Base-by-base conservation (phyloP, 2,329 filamentous ascomycete species). In the Colletotrichum tanaceti region DNA sequence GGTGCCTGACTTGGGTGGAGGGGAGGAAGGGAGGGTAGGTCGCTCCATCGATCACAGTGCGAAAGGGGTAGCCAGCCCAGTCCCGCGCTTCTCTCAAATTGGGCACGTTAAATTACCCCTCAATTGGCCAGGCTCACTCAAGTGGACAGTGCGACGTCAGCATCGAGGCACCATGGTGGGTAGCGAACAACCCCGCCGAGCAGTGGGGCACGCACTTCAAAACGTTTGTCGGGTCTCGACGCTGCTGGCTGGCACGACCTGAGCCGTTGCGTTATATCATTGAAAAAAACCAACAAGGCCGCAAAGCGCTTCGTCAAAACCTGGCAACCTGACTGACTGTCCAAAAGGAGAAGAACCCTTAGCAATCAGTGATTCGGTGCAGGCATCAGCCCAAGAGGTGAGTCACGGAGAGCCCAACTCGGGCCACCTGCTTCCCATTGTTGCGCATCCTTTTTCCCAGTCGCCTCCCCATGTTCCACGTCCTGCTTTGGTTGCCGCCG, bases 61-160 rank as follows among this genome's bases (percentile, higher is more conserved):
- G 28, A 53, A 50, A 18, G 4, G 3, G 13, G 5, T 16, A 5
- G 5, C 38, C n/a, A 62, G 59, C 47, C 49, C n/a, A 62, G 59
- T 39, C 59, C 41, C n/a, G 35, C 22, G 38, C 22, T 14, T 55
- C 58, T 22, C n/a, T 10, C 22, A 14, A 43, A 11, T 58, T 58
- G 50, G 43, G 20, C 24, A 43, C 35, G 22, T 18, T 41, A 35
- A 32, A 58, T 38, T 65, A 49, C 65, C 65, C 65, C 65, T 68
- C 65, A 59, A 47, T 65, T 58, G 20, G 41, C 44, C 35, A 47
- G 44, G 14, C 46, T 38, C n/a, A 11, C 46, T 41, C 18, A 9
- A 11, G 14, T 53, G 13, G 28, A 68, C 65, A 65, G 65, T 68
- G 65, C 65, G 46, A 54, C 9, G 53, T 49, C 57, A 59, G 41